Evolutionary conservation across 2,329 filamentous ascomycete genomes (phyloP).

Genomic region (Xylariaceae sp.): DNA sequence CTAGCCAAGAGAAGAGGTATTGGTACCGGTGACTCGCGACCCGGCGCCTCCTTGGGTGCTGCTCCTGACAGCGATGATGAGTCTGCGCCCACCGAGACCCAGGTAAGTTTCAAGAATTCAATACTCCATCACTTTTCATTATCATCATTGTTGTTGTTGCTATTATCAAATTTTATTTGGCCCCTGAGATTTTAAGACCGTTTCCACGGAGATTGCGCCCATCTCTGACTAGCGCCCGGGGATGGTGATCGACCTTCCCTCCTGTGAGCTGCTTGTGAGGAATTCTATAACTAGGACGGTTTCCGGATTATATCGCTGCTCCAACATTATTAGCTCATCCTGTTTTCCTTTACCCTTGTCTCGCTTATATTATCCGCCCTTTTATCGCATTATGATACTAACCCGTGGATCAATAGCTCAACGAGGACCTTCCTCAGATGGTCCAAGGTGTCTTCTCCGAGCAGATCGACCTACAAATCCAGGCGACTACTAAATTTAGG

Average conservation of each 20-base stretch:
- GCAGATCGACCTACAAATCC: conserved; percentile 96
- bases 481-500: conserved; percentile 96
- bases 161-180: conserved; percentile 14
- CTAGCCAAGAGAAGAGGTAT: conserved; percentile 97
- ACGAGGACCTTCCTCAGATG: conserved; percentile 98
- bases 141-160: conserved; percentile 11
- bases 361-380: background rate
- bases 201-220: background rate
- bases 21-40: conserved; percentile 75
- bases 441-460: conserved; percentile 97
- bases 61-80: conserved; percentile 98
- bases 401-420: conserved; percentile 63
- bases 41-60: conserved; percentile 80
- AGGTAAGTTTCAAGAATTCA: conserved; percentile 64
- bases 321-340: background rate
- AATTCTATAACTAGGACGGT: background rate
- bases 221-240: background rate
- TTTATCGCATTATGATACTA: conserved; percentile 32
- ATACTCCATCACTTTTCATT: conserved; percentile 12
- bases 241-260: background rate
- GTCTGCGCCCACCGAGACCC: conserved; percentile 88
- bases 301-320: background rate
- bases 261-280: background rate
- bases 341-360: background rate
- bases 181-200: conserved; percentile 1